phyloP scores from a whole-genome alignment of 1,139 yeast genomes.

The Debaryomycetaceae sp. region DNA sequence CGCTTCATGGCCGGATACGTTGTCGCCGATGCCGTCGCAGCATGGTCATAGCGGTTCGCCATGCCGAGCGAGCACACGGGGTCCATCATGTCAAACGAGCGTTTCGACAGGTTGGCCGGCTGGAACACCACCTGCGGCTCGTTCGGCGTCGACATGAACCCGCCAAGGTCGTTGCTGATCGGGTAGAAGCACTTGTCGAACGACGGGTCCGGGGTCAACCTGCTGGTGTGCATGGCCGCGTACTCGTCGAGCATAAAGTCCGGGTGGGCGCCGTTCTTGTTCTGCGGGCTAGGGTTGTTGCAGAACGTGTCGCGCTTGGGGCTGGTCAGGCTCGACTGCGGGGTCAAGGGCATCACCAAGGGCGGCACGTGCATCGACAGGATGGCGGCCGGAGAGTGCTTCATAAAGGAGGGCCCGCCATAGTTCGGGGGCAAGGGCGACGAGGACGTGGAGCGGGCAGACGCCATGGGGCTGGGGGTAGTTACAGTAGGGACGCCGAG shows the following conservation, averaged over 20 bases:
- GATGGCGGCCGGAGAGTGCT: not conserved
- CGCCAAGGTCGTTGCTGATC: not conserved
- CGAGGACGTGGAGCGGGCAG: no score
- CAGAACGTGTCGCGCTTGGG: constrained; percentile 11
- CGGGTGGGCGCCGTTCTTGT: no score
- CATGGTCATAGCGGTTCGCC: no score
- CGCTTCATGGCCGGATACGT: no score
- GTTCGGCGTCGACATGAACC: not conserved
- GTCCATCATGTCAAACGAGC: constrained; percentile 8
- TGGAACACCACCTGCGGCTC: not conserved
- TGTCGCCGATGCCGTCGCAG: no score
- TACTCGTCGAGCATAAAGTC: no score
- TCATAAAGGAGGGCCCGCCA: not conserved
- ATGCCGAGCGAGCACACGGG: no score
- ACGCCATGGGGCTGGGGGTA: constrained; percentile 2
- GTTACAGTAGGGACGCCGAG: constrained; percentile 5
- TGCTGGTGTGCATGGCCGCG: no score
- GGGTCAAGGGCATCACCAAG: constrained; percentile 14
- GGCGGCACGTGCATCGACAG: constrained; percentile 4
- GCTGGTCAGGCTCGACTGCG: constrained; percentile 16
- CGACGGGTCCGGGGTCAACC: no score
- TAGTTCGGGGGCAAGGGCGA: not conserved
- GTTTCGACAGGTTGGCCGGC: constrained; percentile 3
- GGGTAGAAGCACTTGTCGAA: no score
- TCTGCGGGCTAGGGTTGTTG: no score